Evolutionary conservation across 371 early-diverging fungal genomes (phyloP).

Genomic region (Mortierella sp.): DNA sequence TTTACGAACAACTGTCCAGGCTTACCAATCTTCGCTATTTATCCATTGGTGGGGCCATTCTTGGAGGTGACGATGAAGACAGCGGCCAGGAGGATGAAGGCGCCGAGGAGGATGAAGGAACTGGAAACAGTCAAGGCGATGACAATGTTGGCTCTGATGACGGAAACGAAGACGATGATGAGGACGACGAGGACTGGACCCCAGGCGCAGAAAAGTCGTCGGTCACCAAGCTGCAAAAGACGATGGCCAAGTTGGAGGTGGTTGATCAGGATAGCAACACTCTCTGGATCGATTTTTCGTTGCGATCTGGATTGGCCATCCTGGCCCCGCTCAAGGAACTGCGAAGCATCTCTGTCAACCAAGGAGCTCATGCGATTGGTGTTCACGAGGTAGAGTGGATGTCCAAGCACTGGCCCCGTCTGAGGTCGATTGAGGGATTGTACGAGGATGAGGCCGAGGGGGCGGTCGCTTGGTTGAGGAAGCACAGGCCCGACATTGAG

Average conservation of each 20-base stretch:
- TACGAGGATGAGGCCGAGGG: slow-evolving; percentile 26
- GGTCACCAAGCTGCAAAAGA: not conserved
- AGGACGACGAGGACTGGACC: slow-evolving; percentile 3
- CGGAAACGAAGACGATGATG: not conserved
- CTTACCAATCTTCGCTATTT: slow-evolving; percentile 30
- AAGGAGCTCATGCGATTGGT: slow-evolving; percentile 8
- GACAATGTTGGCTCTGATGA: not conserved
- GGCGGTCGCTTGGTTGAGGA: slow-evolving; percentile 19
- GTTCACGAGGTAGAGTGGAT: slow-evolving; percentile 39
- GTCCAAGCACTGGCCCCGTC: slow-evolving; percentile 32
- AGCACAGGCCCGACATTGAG: slow-evolving; percentile 21
- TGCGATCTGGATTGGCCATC: slow-evolving; percentile 27
- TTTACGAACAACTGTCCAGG: slow-evolving; percentile 38
- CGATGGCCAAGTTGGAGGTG: slow-evolving; percentile 8
- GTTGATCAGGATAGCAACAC: not conserved
- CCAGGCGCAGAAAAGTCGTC: not conserved
- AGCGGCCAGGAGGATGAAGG: not conserved
- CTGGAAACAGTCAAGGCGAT: not conserved
- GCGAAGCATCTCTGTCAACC: slow-evolving; percentile 11
- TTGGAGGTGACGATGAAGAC: not conserved
- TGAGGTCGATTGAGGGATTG: slow-evolving; percentile 23
- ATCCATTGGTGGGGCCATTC: slow-evolving; percentile 8
- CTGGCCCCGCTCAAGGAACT: slow-evolving; percentile 30
- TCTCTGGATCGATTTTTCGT: slow-evolving; percentile 39
- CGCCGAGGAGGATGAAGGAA: not conserved